Conservation (phyloP, 2,329 filamentous ascomycete genomes). For the Aspergillus quadricinctus region DNA sequence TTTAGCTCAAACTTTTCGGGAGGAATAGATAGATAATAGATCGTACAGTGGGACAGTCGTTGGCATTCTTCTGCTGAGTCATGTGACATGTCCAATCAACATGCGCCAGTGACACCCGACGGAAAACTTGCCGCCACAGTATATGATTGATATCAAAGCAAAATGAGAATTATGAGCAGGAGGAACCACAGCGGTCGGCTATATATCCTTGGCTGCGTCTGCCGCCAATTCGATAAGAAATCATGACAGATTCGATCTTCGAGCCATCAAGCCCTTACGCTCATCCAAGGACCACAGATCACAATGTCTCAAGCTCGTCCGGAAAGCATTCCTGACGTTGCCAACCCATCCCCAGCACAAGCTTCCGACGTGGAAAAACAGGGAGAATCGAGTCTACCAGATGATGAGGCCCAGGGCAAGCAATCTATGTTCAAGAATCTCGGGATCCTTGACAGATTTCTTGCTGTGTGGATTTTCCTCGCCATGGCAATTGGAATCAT, state of each 20-base stretch:
- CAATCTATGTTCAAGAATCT: conserved; percentile 46
- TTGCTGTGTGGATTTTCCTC: conserved; percentile 70
- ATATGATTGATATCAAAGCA: too few species aligned
- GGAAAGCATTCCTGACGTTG: background rate
- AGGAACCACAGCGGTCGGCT: background rate
- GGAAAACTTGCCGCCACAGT: background rate
- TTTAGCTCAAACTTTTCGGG: background rate
- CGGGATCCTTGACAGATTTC: conserved; percentile 58
- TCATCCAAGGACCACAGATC: background rate
- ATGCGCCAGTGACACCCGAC: conserved; percentile 4
- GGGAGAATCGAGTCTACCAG: background rate
- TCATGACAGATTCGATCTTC: too few species aligned
- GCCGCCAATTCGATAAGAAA: too few species aligned
- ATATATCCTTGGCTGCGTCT: background rate
- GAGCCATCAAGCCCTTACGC: background rate
- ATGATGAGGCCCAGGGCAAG: conserved; percentile 3
- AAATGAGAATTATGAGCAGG: too few species aligned
- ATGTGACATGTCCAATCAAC: conserved; percentile 10
- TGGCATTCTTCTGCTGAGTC: background rate
- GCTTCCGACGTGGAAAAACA: conserved; percentile 9
- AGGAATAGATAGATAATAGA: too few species aligned
- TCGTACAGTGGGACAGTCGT: too few species aligned
- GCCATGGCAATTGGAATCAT: conserved; percentile 74
- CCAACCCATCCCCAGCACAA: conserved; percentile 2
- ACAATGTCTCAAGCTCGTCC: conserved; percentile 4